A percentile compares a stretch with the other conserved stretches of the same genome.
phyloP scores from a whole-genome alignment of 2,329 filamentous ascomycete species.

The Diplodia corticola region DNA sequence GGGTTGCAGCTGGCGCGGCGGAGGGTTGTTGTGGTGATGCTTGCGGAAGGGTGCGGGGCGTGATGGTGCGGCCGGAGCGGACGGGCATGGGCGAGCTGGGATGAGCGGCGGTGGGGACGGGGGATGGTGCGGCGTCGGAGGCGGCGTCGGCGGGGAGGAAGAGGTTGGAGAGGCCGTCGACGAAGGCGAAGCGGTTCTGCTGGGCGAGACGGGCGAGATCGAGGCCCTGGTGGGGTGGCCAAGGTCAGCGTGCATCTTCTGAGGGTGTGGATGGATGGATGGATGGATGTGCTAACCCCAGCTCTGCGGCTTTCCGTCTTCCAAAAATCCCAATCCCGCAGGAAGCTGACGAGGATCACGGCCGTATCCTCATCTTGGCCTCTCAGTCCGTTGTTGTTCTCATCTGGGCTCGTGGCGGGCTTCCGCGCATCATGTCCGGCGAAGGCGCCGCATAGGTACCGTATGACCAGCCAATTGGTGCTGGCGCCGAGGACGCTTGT shows the following conservation, averaged over 20 bases:
- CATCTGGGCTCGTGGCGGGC: conserved; percentile 20
- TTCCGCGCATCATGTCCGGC: conserved; percentile 27
- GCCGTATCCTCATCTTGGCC: conserved; percentile 31
- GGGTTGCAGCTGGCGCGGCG: conserved; percentile 2
- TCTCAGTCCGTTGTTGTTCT: conserved; percentile 40
- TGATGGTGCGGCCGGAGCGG: conserved; percentile 25
- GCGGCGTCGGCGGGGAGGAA: conserved; percentile 41
- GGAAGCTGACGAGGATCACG: conserved; percentile 78
- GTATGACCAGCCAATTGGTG: conserved; percentile 57
- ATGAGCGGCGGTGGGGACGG: not conserved
- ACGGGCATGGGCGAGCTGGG: conserved; percentile 2
- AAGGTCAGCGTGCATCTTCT: not conserved
- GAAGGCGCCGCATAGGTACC: conserved; percentile 53
- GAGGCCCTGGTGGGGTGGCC: conserved; percentile 55
- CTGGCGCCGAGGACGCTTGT: conserved; percentile 61
- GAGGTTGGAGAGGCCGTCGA: conserved; percentile 70
- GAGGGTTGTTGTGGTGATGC: not conserved
- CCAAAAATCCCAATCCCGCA: conserved; percentile 80
- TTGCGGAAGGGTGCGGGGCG: conserved; percentile 6
- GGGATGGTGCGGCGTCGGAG: not conserved
- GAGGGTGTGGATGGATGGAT: not conserved
- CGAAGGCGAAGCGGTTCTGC: conserved; percentile 65
- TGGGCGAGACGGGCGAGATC: conserved; percentile 64
- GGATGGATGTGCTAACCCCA: conserved; percentile 48
- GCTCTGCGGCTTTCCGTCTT: conserved; percentile 67